Base-by-base conservation (phyloP, 208 protist species). In the Novymonas esmeraldas region DNA sequence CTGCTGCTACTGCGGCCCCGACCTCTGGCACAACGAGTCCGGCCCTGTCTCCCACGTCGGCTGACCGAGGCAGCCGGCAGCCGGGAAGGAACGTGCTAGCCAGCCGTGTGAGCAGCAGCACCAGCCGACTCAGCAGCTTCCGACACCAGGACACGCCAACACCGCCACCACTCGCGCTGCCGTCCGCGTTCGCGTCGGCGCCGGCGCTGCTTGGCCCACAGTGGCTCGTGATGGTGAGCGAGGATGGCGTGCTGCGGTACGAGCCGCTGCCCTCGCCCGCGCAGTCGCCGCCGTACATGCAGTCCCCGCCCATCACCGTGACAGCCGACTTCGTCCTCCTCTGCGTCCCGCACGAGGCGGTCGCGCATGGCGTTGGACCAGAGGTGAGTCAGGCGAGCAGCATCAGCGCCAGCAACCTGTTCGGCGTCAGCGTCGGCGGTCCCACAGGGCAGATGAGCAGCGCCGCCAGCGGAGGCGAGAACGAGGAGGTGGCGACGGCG, bases 191-290 rank as follows among this genome's bases (percentile, higher is more conserved):
- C 4, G 31, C 33, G 56, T 13, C 59, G 31, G 6, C 9, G 31
- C 14, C 10, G 14, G 11, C 3, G 18, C 44, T 29, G n/a, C 45
- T 31, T 5, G 28, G 31, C 20, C 50, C 46, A 6, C 38, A 54
- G 24, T 65, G 69, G 56, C 34, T 62, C 41, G 48, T 76, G 13
- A 52, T 45, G 2, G 48, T 70, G n/a, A 70, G 6, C 49, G 70
- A 76, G 45, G 70, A 76, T 3, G 60, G 70, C 10, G 24, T 76
- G 0, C 28, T 76, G 63, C 70, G 62, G 18, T 70, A 51, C 31
- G 61, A 69, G 55, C 16, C 48, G 14, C 61, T 50, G 41, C 62
- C 70, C 6, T 46, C 55, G 16, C 14, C 26, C 6, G 34, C 42
- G 26, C 31, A 49, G 45, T 11, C 46, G 9, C 24, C 61, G n/a